Conservation (phyloP, 495 filamentous ascomycete species). For the Xeromyces bisporus region DNA sequence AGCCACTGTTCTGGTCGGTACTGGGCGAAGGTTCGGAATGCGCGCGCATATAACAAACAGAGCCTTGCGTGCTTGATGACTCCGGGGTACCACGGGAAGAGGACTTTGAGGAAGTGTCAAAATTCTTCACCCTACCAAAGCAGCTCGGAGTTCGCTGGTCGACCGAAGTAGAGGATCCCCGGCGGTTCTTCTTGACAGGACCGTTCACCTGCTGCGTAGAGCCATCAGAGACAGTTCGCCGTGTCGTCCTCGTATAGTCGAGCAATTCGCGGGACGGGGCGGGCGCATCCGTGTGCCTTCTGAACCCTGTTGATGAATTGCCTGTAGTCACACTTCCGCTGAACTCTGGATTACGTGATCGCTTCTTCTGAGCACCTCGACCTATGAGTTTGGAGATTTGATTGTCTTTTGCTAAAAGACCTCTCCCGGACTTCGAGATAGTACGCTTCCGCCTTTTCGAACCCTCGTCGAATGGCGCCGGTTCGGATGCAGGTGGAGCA, state of each 20-base stretch:
- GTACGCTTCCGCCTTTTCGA: not conserved
- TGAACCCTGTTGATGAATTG: constrained; percentile 10
- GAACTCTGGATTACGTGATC: constrained; percentile 14
- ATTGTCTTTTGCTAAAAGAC: constrained; percentile 12
- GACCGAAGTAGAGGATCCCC: not conserved
- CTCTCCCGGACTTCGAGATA: constrained; percentile 6
- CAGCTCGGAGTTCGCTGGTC: not conserved
- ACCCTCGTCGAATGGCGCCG: constrained; percentile 7
- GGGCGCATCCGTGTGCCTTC: constrained; percentile 27
- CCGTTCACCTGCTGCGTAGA: not conserved
- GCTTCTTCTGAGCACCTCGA: constrained; percentile 20
- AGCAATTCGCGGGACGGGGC: constrained; percentile 19
- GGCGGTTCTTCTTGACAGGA: not conserved
- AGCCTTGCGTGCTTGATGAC: constrained; percentile 6
- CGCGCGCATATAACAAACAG: constrained; percentile 24
- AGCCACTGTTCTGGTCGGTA: constrained; percentile 10
- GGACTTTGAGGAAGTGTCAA: constrained; percentile 1
- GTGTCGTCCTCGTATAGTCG: too few relatives aligned
- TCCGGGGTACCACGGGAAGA: constrained; percentile 3
- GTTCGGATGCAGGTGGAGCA: constrained; percentile 17
- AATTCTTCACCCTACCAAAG: not conserved
- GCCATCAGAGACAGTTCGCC: too few relatives aligned
- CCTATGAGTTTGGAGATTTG: constrained; percentile 17
- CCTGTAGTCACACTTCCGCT: constrained; percentile 21
- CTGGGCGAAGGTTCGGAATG: constrained; percentile 14